A percentile compares a stretch with the other conserved stretches of the same genome.
Evolutionary conservation across 2,329 filamentous ascomycete genomes (phyloP).

Genomic region (Dactylellina drechsleri): DNA sequence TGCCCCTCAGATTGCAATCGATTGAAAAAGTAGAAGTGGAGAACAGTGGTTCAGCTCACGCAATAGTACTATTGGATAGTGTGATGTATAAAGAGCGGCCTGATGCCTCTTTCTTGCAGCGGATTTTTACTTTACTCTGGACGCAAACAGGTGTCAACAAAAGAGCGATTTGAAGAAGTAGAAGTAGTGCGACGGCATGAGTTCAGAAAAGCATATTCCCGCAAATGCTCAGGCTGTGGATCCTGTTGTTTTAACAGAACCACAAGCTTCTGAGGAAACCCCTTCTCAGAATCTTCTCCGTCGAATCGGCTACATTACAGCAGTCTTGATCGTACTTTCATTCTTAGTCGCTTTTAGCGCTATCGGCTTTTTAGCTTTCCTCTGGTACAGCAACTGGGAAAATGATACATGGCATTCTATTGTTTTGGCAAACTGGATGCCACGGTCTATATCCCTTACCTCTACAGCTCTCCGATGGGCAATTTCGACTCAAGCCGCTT

Average conservation of each 20-base stretch:
- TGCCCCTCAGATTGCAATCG: too few relatives aligned
- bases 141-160: too few relatives aligned
- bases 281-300: background rate
- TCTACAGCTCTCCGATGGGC: conserved; percentile 30
- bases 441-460: conserved; percentile 18
- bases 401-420: conserved; percentile 18
- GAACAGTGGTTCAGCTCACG: too few relatives aligned
- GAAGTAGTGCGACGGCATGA: too few relatives aligned
- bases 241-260: background rate
- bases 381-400: conserved; percentile 7
- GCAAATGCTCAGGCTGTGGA: too few relatives aligned
- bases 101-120: too few relatives aligned
- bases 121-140: too few relatives aligned
- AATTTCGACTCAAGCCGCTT: conserved; percentile 17
- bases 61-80: too few relatives aligned
- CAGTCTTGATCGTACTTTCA: background rate
- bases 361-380: background rate
- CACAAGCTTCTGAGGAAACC: background rate
- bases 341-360: background rate
- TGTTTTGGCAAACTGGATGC: conserved; percentile 17
- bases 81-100: too few relatives aligned
- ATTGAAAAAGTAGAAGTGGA: too few relatives aligned
- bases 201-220: too few relatives aligned
- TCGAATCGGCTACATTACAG: background rate
- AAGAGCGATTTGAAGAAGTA: too few relatives aligned